These are phyloP conservation scores for Suhomyces bokatorum DNA, from an alignment of 1,139 yeast species.

Conservation along the genomic window DNA sequence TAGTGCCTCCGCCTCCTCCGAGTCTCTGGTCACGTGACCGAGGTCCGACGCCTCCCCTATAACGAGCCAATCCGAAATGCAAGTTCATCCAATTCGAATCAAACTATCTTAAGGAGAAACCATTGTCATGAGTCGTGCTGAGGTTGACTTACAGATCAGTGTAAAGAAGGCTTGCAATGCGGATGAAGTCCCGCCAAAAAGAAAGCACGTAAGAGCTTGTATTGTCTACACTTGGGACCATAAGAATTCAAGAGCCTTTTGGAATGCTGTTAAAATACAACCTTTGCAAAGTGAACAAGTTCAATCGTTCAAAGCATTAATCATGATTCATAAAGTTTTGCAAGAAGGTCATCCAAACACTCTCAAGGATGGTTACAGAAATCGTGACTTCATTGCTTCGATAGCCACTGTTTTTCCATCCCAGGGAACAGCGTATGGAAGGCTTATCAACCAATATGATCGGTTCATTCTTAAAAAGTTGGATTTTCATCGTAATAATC, in stretches of 20 bases:
- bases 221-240: conserved; percentile 97
- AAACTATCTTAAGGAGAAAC: neutral
- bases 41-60: neutral
- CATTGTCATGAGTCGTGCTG: conserved; percentile 48
- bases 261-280: conserved; percentile 79
- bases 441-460: conserved; percentile 77
- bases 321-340: conserved; percentile 85
- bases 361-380: conserved; percentile 77
- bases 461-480: conserved; percentile 69
- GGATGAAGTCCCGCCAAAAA: conserved; percentile 91
- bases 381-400: conserved; percentile 48
- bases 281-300: conserved; percentile 83
- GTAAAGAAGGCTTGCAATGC: conserved; percentile 83
- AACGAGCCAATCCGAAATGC: neutral
- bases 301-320: conserved; percentile 84
- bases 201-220: conserved; percentile 93
- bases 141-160: conserved; percentile 62
- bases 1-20: conserved; percentile 4
- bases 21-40: conserved; percentile 6
- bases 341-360: conserved; percentile 95
- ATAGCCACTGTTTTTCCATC: conserved; percentile 44
- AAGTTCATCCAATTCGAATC: neutral
- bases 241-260: conserved; percentile 79
- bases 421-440: conserved; percentile 58
- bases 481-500: conserved; percentile 79